A percentile compares a stretch with the other conserved stretches of the same genome.
Evolutionary conservation across 352 stramenopile genomes (phyloP).

Genomic region (Pythium pectinolyticum): DNA sequence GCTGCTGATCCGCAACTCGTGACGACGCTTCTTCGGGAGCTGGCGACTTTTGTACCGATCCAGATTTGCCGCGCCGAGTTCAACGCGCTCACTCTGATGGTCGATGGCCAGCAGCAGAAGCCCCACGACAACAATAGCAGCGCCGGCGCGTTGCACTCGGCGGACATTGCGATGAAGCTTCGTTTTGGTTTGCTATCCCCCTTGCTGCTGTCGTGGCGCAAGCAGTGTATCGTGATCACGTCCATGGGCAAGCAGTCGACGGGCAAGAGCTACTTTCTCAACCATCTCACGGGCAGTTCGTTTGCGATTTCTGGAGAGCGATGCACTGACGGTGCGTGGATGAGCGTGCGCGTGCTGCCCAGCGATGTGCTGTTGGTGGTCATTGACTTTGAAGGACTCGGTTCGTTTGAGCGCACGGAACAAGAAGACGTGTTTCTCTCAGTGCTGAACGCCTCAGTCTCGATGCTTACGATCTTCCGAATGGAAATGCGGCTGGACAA

Average conservation of each 20-base stretch:
- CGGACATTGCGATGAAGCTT: conserved; percentile 49
- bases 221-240: conserved; percentile 50
- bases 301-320: conserved; percentile 68
- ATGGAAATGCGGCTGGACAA: conserved; percentile 82
- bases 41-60: conserved; percentile 67
- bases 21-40: conserved; percentile 33
- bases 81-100: conserved; percentile 54
- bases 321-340: conserved; percentile 69
- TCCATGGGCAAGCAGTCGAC: conserved; percentile 77
- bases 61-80: conserved; percentile 68
- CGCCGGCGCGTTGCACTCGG: conserved; percentile 23
- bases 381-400: conserved; percentile 75
- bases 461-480: conserved; percentile 72
- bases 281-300: conserved; percentile 69
- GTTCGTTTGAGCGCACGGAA: conserved; percentile 68
- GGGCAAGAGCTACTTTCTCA: conserved; percentile 79
- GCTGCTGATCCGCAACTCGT: neutral
- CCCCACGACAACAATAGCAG: neutral
- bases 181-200: conserved; percentile 50
- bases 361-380: conserved; percentile 61
- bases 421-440: conserved; percentile 79
- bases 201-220: conserved; percentile 40
- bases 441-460: conserved; percentile 68
- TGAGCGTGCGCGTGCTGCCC: conserved; percentile 47
- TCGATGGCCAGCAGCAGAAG: conserved; percentile 36